phyloP scores from a whole-genome alignment of 1,139 yeast genomes.

The Debaryomyces fabryi region DNA sequence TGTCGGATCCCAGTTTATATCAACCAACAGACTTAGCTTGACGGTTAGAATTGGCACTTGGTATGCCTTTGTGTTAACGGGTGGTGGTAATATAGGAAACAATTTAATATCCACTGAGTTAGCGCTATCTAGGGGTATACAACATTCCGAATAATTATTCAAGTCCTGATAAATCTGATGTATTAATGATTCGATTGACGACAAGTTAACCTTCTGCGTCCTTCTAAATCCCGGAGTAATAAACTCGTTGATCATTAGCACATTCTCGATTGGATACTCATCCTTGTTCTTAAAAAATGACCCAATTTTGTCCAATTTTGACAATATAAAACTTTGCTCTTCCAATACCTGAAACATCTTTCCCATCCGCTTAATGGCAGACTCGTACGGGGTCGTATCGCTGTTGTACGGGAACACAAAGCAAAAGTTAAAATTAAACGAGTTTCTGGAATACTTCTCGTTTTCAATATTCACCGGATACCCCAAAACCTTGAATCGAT shows the following conservation, averaged over 20 bases:
- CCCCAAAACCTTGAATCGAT: slow-evolving; percentile 76
- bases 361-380: slow-evolving; percentile 81
- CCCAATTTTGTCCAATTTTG: slow-evolving; percentile 49
- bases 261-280: slow-evolving; percentile 6
- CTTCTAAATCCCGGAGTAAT: slow-evolving; percentile 45
- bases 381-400: slow-evolving; percentile 83
- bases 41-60: slow-evolving; percentile 93
- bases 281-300: slow-evolving; percentile 36
- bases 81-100: slow-evolving; percentile 85
- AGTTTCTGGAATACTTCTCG: slow-evolving; percentile 79
- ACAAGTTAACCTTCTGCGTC: slow-evolving; percentile 47
- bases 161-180: slow-evolving; percentile 91
- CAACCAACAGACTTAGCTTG: slow-evolving; percentile 67
- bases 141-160: slow-evolving; percentile 92
- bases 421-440: slow-evolving; percentile 89
- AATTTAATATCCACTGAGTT: slow-evolving; percentile 90
- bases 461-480: slow-evolving; percentile 85
- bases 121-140: slow-evolving; percentile 88
- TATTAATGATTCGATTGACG: slow-evolving; percentile 75
- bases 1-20: slow-evolving; percentile 96
- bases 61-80: slow-evolving; percentile 68
- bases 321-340: slow-evolving; percentile 79
- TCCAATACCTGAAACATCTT: slow-evolving; percentile 88
- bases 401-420: slow-evolving; percentile 86
- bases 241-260: slow-evolving; percentile 1